Conservation (phyloP, 345 rosid species). For the Balakata baccata region DNA sequence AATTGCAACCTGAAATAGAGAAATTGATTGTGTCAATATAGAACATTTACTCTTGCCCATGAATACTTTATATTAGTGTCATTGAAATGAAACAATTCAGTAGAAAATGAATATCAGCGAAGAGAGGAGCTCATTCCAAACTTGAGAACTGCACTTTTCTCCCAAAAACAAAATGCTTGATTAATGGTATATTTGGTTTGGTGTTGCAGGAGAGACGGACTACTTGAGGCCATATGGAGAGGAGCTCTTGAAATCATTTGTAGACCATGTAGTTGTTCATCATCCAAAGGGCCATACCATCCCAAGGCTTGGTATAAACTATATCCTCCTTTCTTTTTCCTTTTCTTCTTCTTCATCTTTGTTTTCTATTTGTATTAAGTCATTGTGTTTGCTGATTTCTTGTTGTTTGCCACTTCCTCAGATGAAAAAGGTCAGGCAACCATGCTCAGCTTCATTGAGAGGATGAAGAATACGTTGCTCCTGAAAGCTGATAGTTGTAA, state of each 20-base stretch:
- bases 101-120: too few relatives aligned
- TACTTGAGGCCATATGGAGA: conserved; percentile 66
- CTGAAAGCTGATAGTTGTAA: conserved; percentile 15
- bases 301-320: conserved; percentile 63
- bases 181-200: neutral
- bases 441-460: conserved; percentile 44
- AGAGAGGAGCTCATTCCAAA: too few relatives aligned
- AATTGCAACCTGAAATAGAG: too few relatives aligned
- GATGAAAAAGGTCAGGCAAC: conserved; percentile 58
- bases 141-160: too few relatives aligned
- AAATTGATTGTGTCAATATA: too few relatives aligned
- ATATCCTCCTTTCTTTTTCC: neutral
- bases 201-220: conserved; percentile 72
- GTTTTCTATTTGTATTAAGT: neutral
- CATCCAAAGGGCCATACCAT: conserved; percentile 97
- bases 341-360: too few relatives aligned
- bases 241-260: conserved; percentile 48
- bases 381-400: neutral
- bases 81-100: too few relatives aligned
- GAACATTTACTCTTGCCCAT: too few relatives aligned
- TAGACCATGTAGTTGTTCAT: conserved; percentile 55
- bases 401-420: conserved; percentile 7
- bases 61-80: too few relatives aligned
- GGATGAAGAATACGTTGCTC: conserved; percentile 35
- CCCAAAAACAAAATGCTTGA: too few relatives aligned